phyloP scores from a whole-genome alignment of 1,284 basidiomycete genomes.

The Pterula multifida region DNA sequence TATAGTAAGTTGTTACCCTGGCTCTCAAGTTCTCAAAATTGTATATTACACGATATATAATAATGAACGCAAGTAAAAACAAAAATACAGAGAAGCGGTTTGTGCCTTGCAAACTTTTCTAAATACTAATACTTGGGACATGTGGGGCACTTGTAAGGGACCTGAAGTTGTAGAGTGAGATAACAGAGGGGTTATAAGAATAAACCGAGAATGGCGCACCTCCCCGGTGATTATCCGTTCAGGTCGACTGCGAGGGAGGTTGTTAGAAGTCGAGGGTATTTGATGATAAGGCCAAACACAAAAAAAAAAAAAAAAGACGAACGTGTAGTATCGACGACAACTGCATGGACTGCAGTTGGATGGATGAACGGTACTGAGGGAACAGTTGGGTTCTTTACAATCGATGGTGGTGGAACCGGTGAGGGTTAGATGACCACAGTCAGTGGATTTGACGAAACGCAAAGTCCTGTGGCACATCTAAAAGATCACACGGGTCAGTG shows the following conservation, averaged over 20 bases:
- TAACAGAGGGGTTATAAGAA: too few relatives aligned
- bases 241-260: too few relatives aligned
- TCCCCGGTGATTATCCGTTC: too few relatives aligned
- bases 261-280: too few relatives aligned
- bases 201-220: too few relatives aligned
- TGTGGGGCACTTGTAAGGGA: not conserved
- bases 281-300: too few relatives aligned
- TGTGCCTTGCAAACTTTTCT: too few relatives aligned
- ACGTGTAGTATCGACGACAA: slow-evolving; percentile 44
- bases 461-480: slow-evolving; percentile 56
- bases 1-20: too few relatives aligned
- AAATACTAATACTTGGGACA: not conserved
- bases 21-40: too few relatives aligned
- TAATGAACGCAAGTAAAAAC: too few relatives aligned
- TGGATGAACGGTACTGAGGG: slow-evolving; percentile 37
- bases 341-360: slow-evolving; percentile 30
- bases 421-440: slow-evolving; percentile 46
- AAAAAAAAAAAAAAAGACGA: not conserved
- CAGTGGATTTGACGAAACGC: slow-evolving; percentile 33
- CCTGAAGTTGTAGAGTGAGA: too few relatives aligned
- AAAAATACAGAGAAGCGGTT: not conserved
- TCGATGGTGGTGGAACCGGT: slow-evolving; percentile 39
- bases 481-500: not conserved
- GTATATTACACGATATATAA: too few relatives aligned
- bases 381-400: slow-evolving; percentile 34